Evolutionary conservation across 2,329 filamentous ascomycete species (phyloP).

Genomic region (Aspergillus arachidicola): DNA sequence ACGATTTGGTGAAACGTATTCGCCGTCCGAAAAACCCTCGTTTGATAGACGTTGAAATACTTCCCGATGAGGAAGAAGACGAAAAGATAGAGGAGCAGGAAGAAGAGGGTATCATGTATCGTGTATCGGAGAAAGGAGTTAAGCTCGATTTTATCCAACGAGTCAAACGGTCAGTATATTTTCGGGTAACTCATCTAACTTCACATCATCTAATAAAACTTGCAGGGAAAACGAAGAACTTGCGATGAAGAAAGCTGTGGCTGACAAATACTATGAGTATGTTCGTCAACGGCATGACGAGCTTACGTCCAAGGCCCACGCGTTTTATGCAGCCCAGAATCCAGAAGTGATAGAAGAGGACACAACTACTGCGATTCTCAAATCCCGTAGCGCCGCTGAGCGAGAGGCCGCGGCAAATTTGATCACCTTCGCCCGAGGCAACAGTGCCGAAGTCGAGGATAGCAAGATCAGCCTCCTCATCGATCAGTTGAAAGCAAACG

Average conservation of each 20-base stretch:
- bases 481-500: conserved; percentile 32
- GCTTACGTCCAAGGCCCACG: conserved; percentile 27
- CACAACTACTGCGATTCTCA: conserved; percentile 23
- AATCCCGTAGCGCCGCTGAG: conserved; percentile 31
- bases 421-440: conserved; percentile 30
- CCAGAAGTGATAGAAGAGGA: conserved; percentile 20
- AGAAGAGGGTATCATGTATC: conserved; percentile 67
- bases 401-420: conserved; percentile 36
- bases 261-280: conserved; percentile 28
- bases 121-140: conserved; percentile 65
- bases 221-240: conserved; percentile 25
- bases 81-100: conserved; percentile 60
- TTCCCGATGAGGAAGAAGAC: conserved; percentile 57
- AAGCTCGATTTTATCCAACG: conserved; percentile 72
- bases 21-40: conserved; percentile 49
- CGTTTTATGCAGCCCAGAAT: conserved; percentile 31
- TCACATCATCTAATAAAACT: conserved; percentile 13
- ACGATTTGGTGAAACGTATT: conserved; percentile 44
- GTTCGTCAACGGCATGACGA: conserved; percentile 27
- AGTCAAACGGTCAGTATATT: conserved; percentile 49
- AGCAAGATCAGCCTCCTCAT: conserved; percentile 32
- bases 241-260: conserved; percentile 22
- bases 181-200: neutral
- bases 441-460: conserved; percentile 16
- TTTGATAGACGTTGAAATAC: conserved; percentile 68